phyloP scores from a whole-genome alignment of 495 filamentous ascomycete genomes.

The Emericellopsis terricola region DNA sequence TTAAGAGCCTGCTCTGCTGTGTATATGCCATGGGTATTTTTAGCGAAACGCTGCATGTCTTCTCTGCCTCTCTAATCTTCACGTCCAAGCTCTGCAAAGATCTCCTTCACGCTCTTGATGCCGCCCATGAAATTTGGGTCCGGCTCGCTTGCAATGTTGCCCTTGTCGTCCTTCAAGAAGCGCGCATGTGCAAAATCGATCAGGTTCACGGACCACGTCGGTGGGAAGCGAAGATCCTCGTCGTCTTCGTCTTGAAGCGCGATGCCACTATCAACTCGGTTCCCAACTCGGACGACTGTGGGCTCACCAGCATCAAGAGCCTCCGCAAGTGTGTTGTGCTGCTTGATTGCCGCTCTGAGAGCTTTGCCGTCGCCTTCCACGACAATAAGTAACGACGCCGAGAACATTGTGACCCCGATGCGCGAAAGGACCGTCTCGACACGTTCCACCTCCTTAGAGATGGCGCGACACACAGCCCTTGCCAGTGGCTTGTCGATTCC shows the following conservation, averaged over 20 bases:
- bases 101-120: conserved; percentile 50
- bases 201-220: conserved; percentile 65
- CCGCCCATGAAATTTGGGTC: conserved; percentile 75
- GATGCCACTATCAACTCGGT: conserved; percentile 26
- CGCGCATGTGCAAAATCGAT: conserved; percentile 94
- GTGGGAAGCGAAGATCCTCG: conserved; percentile 45
- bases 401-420: conserved; percentile 87
- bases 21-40: no score
- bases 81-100: conserved; percentile 44
- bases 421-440: conserved; percentile 47
- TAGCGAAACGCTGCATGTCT: no score
- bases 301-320: conserved; percentile 4
- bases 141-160: conserved; percentile 58
- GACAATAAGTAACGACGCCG: conserved; percentile 71
- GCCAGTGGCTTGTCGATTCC: conserved; percentile 35
- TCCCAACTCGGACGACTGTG: conserved; percentile 8
- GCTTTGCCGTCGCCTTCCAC: conserved; percentile 75
- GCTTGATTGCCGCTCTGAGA: conserved; percentile 45
- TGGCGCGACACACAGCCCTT: conserved; percentile 38
- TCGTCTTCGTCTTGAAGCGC: conserved; percentile 19
- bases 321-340: conserved; percentile 28
- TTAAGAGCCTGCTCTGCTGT: no score
- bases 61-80: no score
- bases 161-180: no score
- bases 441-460: conserved; percentile 46